These are phyloP conservation scores for Vitis rupestris DNA, from an alignment of 164 flowering plant species.

Conservation along the genomic window DNA sequence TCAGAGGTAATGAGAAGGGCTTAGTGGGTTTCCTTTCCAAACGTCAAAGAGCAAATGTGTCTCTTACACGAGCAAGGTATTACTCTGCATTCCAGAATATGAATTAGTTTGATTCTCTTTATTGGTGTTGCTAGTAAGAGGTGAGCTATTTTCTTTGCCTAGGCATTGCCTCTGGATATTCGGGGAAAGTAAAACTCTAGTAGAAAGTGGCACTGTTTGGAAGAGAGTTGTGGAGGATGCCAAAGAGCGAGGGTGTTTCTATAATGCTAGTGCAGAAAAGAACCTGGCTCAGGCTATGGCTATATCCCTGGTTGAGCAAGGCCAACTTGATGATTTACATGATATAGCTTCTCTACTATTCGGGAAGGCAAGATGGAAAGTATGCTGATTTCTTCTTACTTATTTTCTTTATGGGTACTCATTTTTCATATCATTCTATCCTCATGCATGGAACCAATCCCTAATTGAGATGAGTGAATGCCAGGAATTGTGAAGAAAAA, in stretches of 20 bases:
- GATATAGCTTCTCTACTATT: constrained; percentile 10
- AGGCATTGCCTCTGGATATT: constrained; percentile 53
- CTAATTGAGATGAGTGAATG: not conserved
- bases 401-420: not conserved
- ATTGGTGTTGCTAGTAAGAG: not conserved
- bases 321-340: constrained; percentile 13
- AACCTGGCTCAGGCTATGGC: constrained; percentile 1
- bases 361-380: constrained; percentile 22
- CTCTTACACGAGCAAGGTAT: constrained; percentile 53
- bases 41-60: constrained; percentile 42
- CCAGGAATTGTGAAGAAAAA: no score
- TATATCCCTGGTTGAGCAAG: constrained; percentile 7
- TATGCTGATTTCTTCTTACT: not conserved
- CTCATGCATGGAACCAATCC: not conserved
- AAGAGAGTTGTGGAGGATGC: not conserved
- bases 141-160: not conserved
- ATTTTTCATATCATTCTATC: not conserved
- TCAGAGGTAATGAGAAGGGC: constrained; percentile 35
- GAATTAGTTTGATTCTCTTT: not conserved
- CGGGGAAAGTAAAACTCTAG: constrained; percentile 34
- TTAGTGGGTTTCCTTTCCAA: constrained; percentile 41
- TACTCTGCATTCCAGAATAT: not conserved
- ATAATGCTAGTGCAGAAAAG: constrained; percentile 3
- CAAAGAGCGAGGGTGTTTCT: not conserved
- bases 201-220: constrained; percentile 38